phyloP scores from a whole-genome alignment of 306 rosid genomes.

The Vigna angularis region DNA sequence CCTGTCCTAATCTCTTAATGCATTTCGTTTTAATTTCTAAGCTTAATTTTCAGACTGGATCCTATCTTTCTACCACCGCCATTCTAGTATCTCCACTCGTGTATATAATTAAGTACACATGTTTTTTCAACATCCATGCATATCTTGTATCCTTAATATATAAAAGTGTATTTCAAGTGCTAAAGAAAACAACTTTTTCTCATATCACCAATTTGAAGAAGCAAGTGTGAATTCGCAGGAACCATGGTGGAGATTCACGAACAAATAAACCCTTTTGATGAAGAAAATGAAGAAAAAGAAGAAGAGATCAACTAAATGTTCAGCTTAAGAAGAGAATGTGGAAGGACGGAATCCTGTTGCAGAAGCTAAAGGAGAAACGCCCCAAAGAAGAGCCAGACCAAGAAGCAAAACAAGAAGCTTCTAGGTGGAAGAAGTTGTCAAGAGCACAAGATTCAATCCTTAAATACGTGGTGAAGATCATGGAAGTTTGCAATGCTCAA shows the following conservation, averaged over 20 bases:
- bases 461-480: conserved; percentile 71
- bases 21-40: conserved; percentile 32
- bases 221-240: conserved; percentile 4
- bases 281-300: not conserved
- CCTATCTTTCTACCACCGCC: conserved; percentile 41
- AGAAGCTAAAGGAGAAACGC: conserved; percentile 59
- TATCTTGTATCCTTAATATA: not conserved
- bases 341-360: conserved; percentile 58
- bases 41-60: conserved; percentile 3
- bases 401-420: conserved; percentile 57
- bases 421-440: conserved; percentile 62
- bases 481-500: conserved; percentile 56
- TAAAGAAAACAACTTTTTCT: not conserved
- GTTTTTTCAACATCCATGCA: not conserved
- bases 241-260: conserved; percentile 51
- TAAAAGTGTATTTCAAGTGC: not conserved
- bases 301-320: conserved; percentile 52
- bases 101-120: not conserved
- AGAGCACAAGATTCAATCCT: conserved; percentile 74
- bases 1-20: conserved; percentile 22
- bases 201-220: not conserved
- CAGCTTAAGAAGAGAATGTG: conserved; percentile 68
- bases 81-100: conserved; percentile 30
- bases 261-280: conserved; percentile 21
- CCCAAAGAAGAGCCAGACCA: conserved; percentile 44